A percentile compares a stretch with the other conserved stretches of the same genome.
These are phyloP conservation scores for Wilhelminamyces savonicus DNA, from an alignment of 805 yeast species.

Conservation along the genomic window DNA sequence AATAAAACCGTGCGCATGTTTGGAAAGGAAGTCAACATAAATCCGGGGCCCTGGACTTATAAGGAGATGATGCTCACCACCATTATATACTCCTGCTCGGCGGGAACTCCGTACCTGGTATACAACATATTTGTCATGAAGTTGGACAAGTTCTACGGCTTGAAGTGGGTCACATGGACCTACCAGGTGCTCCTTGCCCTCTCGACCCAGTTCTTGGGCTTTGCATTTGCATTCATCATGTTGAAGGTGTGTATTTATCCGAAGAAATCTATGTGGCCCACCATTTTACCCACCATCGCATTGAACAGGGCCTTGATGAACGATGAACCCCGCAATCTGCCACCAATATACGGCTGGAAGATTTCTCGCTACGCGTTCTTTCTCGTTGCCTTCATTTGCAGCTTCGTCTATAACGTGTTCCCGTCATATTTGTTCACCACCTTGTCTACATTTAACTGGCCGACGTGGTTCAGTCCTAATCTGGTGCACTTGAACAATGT, in stretches of 20 bases:
- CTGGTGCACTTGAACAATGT: constrained; percentile 35
- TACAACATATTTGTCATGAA: constrained; percentile 40
- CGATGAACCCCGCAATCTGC: constrained; percentile 14
- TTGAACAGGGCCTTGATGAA: constrained; percentile 35
- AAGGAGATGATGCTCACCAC: constrained; percentile 42
- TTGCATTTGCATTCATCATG: constrained; percentile 61
- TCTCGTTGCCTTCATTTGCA: constrained; percentile 22
- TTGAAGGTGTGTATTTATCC: constrained; percentile 47
- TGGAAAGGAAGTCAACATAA: constrained; percentile 21
- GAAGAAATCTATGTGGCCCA: constrained; percentile 38
- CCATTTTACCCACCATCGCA: constrained; percentile 37
- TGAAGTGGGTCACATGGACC: constrained; percentile 41
- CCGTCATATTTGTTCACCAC: constrained; percentile 35
- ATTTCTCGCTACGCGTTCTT: constrained; percentile 37
- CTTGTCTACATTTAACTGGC: constrained; percentile 38
- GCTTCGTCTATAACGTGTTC: constrained; percentile 37
- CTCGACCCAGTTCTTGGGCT: constrained; percentile 58
- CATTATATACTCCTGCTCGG: constrained; percentile 37
- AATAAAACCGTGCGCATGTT: constrained; percentile 15
- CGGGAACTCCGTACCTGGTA: constrained; percentile 36
- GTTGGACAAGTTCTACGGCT: constrained; percentile 34
- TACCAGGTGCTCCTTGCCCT: constrained; percentile 48
- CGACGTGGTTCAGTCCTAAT: constrained; percentile 36
- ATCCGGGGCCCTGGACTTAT: constrained; percentile 39
- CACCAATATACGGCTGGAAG: constrained; percentile 30